Evolutionary conservation across 192 early-diverging fungal genomes (phyloP).

Genomic region (Linnemannia hyalina): DNA sequence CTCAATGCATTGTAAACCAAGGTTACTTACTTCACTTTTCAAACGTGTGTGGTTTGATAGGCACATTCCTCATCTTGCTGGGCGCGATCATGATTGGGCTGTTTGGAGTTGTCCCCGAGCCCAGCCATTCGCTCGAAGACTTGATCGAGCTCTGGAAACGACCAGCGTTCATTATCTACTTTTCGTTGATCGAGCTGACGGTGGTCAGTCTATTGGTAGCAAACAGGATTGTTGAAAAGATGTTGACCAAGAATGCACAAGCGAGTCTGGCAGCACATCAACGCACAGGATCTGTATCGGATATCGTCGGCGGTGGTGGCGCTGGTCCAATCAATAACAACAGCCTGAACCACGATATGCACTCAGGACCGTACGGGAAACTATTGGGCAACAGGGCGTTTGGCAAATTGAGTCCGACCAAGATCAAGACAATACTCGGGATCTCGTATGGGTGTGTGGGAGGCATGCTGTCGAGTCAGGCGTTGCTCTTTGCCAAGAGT

Average conservation of each 20-base stretch:
- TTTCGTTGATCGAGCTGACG: constrained; percentile 65
- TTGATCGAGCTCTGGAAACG: constrained; percentile 75
- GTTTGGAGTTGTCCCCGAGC: constrained; percentile 84
- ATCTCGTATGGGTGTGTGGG: constrained; percentile 76
- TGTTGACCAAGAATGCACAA: constrained; percentile 31
- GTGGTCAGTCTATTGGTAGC: constrained; percentile 63
- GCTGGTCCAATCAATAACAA: constrained; percentile 14
- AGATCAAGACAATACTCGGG: constrained; percentile 62
- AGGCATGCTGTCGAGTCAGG: constrained; percentile 81
- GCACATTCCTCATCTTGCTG: constrained; percentile 74
- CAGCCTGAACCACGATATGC: constrained; percentile 19
- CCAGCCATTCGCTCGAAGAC: constrained; percentile 74
- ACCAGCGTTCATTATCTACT: constrained; percentile 77
- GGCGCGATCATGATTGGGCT: constrained; percentile 76
- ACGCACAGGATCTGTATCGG: constrained; percentile 3
- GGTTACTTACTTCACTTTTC: neutral
- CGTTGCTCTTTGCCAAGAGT: constrained; percentile 82
- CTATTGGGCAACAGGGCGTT: constrained; percentile 16
- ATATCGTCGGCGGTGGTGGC: neutral
- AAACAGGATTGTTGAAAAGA: constrained; percentile 60
- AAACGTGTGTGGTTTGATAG: constrained; percentile 39
- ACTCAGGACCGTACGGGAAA: constrained; percentile 13
- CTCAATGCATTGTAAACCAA: neutral
- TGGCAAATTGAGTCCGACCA: constrained; percentile 40
- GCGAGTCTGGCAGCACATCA: constrained; percentile 13